A percentile compares a stretch with the other conserved stretches of the same genome.
Conservation (phyloP, 495 filamentous ascomycete species). For the Penicillium desertorum region DNA sequence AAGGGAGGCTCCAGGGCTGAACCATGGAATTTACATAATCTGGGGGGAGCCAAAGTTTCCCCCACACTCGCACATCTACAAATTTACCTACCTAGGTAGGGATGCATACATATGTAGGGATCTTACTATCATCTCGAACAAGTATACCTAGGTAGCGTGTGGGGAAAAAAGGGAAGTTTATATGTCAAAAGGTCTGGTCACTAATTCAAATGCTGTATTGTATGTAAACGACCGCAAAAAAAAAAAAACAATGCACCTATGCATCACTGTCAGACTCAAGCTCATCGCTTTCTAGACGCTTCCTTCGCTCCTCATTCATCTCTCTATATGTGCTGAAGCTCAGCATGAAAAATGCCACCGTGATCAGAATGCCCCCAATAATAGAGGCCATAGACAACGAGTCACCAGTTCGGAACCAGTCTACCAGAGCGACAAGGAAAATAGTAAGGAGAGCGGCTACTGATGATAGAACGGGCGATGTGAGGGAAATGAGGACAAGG, state of each 20-base stretch:
- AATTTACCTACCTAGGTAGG: too few species aligned
- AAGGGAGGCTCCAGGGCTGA: too few species aligned
- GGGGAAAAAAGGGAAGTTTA: background rate
- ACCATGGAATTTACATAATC: too few species aligned
- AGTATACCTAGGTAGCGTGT: background rate
- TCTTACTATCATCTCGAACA: background rate
- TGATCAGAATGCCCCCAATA: constrained; percentile 80
- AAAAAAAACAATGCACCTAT: constrained; percentile 25
- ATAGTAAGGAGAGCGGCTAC: constrained; percentile 94
- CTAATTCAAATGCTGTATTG: constrained; percentile 5
- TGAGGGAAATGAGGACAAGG: constrained; percentile 86
- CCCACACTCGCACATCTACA: too few species aligned
- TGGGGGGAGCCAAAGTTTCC: too few species aligned
- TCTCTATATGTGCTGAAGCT: constrained; percentile 91
- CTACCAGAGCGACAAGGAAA: constrained; percentile 88
- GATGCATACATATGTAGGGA: too few species aligned
- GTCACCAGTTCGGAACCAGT: constrained; percentile 79
- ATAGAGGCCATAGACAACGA: constrained; percentile 73
- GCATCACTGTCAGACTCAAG: constrained; percentile 46
- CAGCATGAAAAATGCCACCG: constrained; percentile 78
- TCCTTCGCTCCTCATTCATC: constrained; percentile 77
- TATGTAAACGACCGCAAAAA: background rate
- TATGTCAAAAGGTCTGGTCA: background rate
- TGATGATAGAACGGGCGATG: constrained; percentile 84
- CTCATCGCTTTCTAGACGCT: constrained; percentile 48